A percentile compares a stretch with the other conserved stretches of the same genome.
phyloP scores from a whole-genome alignment of 768 basidiomycete species.

The Lactifluus piperatus region DNA sequence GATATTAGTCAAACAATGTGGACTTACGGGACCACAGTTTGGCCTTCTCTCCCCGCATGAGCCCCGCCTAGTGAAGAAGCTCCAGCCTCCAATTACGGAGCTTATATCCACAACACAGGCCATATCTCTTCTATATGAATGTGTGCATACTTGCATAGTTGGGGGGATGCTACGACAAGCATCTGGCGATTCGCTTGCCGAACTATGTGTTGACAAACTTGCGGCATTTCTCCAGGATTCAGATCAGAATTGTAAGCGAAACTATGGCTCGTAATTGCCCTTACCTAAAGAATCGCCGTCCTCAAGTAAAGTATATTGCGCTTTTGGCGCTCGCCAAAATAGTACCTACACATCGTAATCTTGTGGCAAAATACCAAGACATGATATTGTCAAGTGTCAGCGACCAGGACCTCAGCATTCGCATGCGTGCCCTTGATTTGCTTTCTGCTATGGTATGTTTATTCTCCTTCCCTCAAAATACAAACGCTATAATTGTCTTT shows the following conservation, averaged over 20 bases:
- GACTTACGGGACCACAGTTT: slow-evolving; percentile 48
- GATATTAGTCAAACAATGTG: background rate
- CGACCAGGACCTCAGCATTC: slow-evolving; percentile 91
- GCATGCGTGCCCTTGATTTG: slow-evolving; percentile 91
- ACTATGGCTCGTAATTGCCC: slow-evolving; percentile 2
- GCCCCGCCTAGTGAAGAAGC: slow-evolving; percentile 87
- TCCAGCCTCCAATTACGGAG: slow-evolving; percentile 89
- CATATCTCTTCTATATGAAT: slow-evolving; percentile 94
- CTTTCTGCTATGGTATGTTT: slow-evolving; percentile 81
- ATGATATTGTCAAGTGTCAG: slow-evolving; percentile 84
- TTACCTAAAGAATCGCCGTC: background rate
- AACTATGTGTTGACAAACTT: slow-evolving; percentile 86
- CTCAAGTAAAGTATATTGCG: slow-evolving; percentile 94
- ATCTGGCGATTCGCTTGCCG: slow-evolving; percentile 71
- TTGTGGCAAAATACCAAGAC: slow-evolving; percentile 87
- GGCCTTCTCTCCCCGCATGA: slow-evolving; percentile 88
- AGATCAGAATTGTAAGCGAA: slow-evolving; percentile 85
- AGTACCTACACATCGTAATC: slow-evolving; percentile 81
- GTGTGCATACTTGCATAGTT: slow-evolving; percentile 95
- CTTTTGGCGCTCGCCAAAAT: slow-evolving; percentile 94
- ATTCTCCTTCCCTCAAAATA: background rate
- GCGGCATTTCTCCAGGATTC: slow-evolving; percentile 85
- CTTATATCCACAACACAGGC: slow-evolving; percentile 94
- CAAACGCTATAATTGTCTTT: background rate
- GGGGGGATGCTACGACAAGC: slow-evolving; percentile 87